A percentile compares a stretch with the other conserved stretches of the same genome.
Conservation (phyloP, 495 filamentous ascomycete species). For the Tuber umbilicatum region DNA sequence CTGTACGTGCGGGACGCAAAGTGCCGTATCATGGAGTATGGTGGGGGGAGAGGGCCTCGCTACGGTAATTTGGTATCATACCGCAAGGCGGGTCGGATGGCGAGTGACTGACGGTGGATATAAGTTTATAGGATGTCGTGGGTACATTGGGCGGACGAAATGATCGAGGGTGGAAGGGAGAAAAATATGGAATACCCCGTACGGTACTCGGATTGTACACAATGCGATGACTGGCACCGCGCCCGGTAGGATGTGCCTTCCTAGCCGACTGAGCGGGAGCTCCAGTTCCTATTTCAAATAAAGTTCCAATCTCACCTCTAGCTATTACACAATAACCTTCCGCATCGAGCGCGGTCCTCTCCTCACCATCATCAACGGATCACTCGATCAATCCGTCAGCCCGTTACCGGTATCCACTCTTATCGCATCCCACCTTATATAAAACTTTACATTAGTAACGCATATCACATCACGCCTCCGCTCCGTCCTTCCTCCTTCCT, state of each 20-base stretch:
- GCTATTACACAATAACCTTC: neutral
- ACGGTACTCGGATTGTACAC: neutral
- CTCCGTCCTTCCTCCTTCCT: neutral
- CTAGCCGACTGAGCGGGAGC: too few species aligned
- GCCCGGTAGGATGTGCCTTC: neutral
- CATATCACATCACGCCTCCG: neutral
- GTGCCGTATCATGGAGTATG: neutral
- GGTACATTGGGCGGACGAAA: neutral
- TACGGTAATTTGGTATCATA: too few species aligned
- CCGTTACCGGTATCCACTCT: neutral
- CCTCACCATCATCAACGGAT: neutral
- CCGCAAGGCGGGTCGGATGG: too few species aligned
- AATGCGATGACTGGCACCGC: neutral
- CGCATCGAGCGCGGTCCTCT: neutral
- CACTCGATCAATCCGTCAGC: neutral
- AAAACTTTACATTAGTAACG: neutral
- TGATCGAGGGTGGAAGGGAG: neutral
- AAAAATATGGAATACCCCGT: neutral
- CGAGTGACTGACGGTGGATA: neutral
- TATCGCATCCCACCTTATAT: neutral
- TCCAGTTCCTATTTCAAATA: neutral
- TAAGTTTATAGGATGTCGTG: neutral
- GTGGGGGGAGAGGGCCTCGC: too few species aligned
- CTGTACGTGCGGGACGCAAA: neutral
- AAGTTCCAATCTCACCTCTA: neutral